A percentile compares a stretch with the other conserved stretches of the same genome.
phyloP scores from a whole-genome alignment of 78 protist species.

The Creolimax fragrantissima region DNA sequence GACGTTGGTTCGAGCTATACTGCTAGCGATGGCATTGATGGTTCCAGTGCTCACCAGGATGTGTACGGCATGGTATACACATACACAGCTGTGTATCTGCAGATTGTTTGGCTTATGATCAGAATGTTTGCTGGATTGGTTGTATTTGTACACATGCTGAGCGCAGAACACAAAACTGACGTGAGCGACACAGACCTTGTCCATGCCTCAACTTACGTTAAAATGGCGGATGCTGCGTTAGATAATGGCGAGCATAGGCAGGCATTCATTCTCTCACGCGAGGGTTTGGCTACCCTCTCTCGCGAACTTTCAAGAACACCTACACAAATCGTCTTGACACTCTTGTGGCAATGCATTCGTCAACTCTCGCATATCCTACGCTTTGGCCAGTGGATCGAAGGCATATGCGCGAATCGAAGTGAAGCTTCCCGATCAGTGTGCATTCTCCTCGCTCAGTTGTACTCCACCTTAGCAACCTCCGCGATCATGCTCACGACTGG shows the following conservation, averaged over 20 bases:
- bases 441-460: not conserved
- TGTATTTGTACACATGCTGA: not conserved
- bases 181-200: not conserved
- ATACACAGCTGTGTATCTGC: not conserved
- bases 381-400: not conserved
- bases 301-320: not conserved
- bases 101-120: not conserved
- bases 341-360: not conserved
- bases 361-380: not conserved
- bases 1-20: too few species aligned
- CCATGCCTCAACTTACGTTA: not conserved
- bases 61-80: too few species aligned
- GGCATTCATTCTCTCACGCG: not conserved
- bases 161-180: not conserved
- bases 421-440: not conserved
- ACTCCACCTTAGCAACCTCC: not conserved
- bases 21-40: too few species aligned
- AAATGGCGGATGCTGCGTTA: not conserved
- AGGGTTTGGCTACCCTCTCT: not conserved
- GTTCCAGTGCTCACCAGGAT: too few species aligned
- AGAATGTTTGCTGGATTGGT: not conserved
- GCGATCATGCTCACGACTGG: not conserved
- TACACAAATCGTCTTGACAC: not conserved
- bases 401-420: not conserved
- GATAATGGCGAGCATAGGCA: not conserved